Base-by-base conservation (phyloP, 768 basidiomycete species). In the Hydnomerulius pinastri region DNA sequence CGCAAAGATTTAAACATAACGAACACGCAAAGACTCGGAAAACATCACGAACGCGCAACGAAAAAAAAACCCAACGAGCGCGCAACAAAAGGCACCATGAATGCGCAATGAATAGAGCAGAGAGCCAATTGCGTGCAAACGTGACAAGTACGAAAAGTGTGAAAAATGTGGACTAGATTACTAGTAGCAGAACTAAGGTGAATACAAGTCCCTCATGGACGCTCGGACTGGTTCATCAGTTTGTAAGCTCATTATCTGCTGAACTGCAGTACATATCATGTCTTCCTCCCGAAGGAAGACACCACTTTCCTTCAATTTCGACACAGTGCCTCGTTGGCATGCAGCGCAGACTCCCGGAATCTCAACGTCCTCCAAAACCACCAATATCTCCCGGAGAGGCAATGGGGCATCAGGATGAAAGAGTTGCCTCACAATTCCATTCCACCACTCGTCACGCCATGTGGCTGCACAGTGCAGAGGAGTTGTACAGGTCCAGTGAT, bases 371-470 rank as follows among this genome's bases (percentile, higher is more conserved):
- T 39, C 35, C 2, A 53, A 8, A 6, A 53, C 5, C 8, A 1
- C 6, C n/a, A 54, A 17, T 3, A 53, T n/a, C 0, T 48, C 42
- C 1, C 35, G 2, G 1, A 7, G 25, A 28, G 8, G 43, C 4
- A 32, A 46, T 5, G 41, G 54, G 2, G 2, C 11, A 15, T 56
- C 50, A 1, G 50, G 51, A 4, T 56, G 55, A 0, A 56, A 20
- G 0, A 56, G 35, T 0, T 49, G 55, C 3, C 47, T 8, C 21
- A 47, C 51, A 1, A 56, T 8, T 0, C 44, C 55, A 40, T 50
- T 52, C 55, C 55, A 56, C 55, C 55, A 56, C 11, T 53, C 48
- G 3, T 53, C 42, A 4, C 29, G 43, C 51, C 51, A 53, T 1
- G 11, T 4, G 0, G 8, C 6, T 0, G 29, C 4, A 18, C 55